These are phyloP conservation scores for Elsinoe perseae DNA, from an alignment of 2,329 filamentous ascomycete species.

Conservation along the genomic window DNA sequence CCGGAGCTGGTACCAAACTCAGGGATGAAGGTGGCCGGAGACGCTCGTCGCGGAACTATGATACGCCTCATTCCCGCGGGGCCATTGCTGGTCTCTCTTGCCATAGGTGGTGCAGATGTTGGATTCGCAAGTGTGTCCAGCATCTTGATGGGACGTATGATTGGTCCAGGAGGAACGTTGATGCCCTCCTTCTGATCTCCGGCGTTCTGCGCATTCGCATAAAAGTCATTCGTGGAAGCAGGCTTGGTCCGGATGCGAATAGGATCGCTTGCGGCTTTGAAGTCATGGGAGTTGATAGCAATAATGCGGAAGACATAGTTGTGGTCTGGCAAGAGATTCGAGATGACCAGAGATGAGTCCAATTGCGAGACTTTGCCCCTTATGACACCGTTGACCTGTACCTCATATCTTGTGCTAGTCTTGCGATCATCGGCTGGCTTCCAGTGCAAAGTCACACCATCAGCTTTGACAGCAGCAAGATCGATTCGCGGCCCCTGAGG, in stretches of 20 bases:
- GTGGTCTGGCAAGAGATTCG: conserved; percentile 73
- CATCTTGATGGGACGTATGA: conserved; percentile 18
- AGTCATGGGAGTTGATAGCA: conserved; percentile 83
- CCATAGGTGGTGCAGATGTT: conserved; percentile 46
- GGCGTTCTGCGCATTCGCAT: conserved; percentile 33
- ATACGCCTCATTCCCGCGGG: conserved; percentile 51
- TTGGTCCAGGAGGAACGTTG: conserved; percentile 21
- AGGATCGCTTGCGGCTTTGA: conserved; percentile 79
- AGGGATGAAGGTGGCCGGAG: conserved; percentile 42
- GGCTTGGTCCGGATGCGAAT: conserved; percentile 69
- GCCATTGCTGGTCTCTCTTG: conserved; percentile 57
- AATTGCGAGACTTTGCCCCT: conserved; percentile 76
- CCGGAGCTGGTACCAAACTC: conserved; percentile 32
- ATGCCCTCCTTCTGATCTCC: conserved; percentile 42
- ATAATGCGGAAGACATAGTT: conserved; percentile 93
- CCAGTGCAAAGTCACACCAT: conserved; percentile 88
- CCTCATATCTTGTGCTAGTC: conserved; percentile 75
- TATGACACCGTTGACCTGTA: conserved; percentile 77
- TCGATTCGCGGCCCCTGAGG: conserved; percentile 84
- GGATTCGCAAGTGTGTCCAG: conserved; percentile 15
- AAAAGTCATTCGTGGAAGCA: conserved; percentile 37
- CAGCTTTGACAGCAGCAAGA: conserved; percentile 77
- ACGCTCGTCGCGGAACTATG: conserved; percentile 66
- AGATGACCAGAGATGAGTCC: conserved; percentile 86
- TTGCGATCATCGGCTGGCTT: conserved; percentile 44